Percentiles rank a stretch among this genome's conserved stretches.
phyloP scores from a whole-genome alignment of 441 rosid species.

The Erysimum cheiri region DNA sequence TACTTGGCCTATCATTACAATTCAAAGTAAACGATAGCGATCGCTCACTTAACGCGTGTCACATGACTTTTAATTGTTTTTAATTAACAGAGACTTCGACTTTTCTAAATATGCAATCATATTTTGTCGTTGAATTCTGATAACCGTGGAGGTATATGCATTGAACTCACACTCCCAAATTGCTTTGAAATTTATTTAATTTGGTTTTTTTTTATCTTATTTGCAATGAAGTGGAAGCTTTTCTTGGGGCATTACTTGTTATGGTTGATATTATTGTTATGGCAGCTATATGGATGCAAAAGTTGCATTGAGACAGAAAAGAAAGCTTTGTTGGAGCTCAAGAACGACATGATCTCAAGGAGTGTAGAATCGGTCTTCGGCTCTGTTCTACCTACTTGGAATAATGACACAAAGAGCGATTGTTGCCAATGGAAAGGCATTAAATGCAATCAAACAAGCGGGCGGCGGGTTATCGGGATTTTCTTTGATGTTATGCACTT shows the following conservation, averaged over 20 bases:
- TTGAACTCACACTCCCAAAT: conserved; percentile 9
- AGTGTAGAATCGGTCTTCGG: accelerated
- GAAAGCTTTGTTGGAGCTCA: conserved; percentile 25
- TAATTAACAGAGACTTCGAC: not conserved
- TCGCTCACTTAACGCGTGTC: not conserved
- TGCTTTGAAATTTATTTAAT: not conserved
- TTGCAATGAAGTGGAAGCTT: conserved; percentile 11
- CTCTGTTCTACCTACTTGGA: not conserved
- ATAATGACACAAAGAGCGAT: not conserved
- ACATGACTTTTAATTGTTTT: not conserved
- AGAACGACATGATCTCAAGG: not conserved
- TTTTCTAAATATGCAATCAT: not conserved
- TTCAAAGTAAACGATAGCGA: not conserved
- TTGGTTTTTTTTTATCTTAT: not conserved
- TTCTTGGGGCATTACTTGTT: conserved; percentile 4
- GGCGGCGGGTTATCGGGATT: not conserved
- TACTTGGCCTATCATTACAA: not conserved
- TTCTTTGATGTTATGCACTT: not conserved
- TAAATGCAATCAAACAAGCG: not conserved
- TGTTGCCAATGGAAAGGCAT: conserved; percentile 3
- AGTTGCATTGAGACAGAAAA: conserved; percentile 23
- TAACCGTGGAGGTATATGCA: not conserved
- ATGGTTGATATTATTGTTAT: conserved; percentile 17
- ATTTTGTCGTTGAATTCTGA: not conserved
- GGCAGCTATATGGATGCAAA: conserved; percentile 15